phyloP scores from a whole-genome alignment of 2,329 filamentous ascomycete genomes.

The Pyrenophora tritici-repentis region DNA sequence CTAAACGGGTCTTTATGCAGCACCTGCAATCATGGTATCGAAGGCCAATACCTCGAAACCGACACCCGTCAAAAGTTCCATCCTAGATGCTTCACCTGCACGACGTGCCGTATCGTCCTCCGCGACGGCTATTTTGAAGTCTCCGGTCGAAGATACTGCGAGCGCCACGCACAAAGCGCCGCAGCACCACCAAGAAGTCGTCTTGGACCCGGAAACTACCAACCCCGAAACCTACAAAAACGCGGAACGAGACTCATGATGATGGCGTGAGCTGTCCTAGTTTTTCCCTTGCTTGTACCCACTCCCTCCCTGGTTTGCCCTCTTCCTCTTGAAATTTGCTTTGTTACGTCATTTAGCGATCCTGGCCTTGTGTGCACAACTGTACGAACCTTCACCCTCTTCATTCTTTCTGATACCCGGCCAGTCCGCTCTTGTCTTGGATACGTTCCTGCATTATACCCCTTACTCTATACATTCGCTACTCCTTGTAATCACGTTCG shows the following conservation, averaged over 20 bases:
- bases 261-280: conserved; percentile 46
- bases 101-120: conserved; percentile 74
- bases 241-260: conserved; percentile 58
- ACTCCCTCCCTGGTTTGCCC: neutral
- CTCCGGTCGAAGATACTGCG: conserved; percentile 78
- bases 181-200: conserved; percentile 47
- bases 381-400: conserved; percentile 19
- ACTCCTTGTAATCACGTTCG: conserved; percentile 13
- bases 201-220: conserved; percentile 46
- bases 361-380: conserved; percentile 6
- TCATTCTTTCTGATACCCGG: conserved; percentile 30
- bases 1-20: conserved; percentile 86
- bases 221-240: conserved; percentile 51
- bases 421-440: conserved; percentile 24
- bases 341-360: conserved; percentile 18
- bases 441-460: conserved; percentile 9
- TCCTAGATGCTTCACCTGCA: conserved; percentile 82
- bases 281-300: neutral
- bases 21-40: conserved; percentile 81
- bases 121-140: conserved; percentile 91
- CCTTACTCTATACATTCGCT: conserved; percentile 13
- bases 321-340: neutral
- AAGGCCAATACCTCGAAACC: conserved; percentile 91
- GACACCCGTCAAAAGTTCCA: conserved; percentile 80
- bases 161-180: conserved; percentile 77